A percentile compares a stretch with the other conserved stretches of the same genome.
These are phyloP conservation scores for Curvularia sp. DNA, from an alignment of 2,329 filamentous ascomycete genomes.

Conservation along the genomic window DNA sequence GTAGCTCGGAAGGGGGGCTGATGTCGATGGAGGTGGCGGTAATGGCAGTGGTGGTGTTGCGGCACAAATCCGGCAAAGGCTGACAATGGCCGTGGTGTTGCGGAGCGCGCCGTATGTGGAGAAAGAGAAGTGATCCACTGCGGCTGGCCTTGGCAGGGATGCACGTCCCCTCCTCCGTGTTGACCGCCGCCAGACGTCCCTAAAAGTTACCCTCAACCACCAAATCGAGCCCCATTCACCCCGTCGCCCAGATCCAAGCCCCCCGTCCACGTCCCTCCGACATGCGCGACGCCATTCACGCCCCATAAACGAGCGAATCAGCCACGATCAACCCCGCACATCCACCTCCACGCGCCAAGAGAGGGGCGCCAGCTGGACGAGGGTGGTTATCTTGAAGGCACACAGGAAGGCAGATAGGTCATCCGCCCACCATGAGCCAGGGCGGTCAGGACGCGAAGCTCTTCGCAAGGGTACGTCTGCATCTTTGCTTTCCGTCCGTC, in stretches of 20 bases:
- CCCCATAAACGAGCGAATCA: conserved; percentile 18
- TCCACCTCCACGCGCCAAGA: conserved; percentile 18
- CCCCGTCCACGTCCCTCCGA: conserved; percentile 9
- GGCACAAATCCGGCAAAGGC: neutral
- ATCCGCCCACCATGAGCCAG: conserved; percentile 62
- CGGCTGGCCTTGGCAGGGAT: conserved; percentile 26
- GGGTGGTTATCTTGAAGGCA: conserved; percentile 33
- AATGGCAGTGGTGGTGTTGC: neutral
- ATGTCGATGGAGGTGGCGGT: neutral
- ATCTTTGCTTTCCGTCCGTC: conserved; percentile 24
- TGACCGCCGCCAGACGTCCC: conserved; percentile 26
- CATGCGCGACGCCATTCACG: conserved; percentile 29
- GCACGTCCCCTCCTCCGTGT: conserved; percentile 38
- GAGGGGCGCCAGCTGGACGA: conserved; percentile 38
- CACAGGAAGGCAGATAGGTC: conserved; percentile 40
- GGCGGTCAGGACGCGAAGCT: conserved; percentile 96
- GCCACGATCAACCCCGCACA: conserved; percentile 22
- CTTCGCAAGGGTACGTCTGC: conserved; percentile 85
- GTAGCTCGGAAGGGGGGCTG: neutral
- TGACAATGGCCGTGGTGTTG: conserved; percentile 13
- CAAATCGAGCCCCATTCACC: conserved; percentile 8
- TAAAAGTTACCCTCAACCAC: conserved; percentile 24
- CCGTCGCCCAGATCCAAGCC: conserved; percentile 1
- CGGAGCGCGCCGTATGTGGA: conserved; percentile 6
- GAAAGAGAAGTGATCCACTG: conserved; percentile 11